Base-by-base conservation (phyloP, 1,139 yeast genomes). In the Saccharomyces hybrid region DNA sequence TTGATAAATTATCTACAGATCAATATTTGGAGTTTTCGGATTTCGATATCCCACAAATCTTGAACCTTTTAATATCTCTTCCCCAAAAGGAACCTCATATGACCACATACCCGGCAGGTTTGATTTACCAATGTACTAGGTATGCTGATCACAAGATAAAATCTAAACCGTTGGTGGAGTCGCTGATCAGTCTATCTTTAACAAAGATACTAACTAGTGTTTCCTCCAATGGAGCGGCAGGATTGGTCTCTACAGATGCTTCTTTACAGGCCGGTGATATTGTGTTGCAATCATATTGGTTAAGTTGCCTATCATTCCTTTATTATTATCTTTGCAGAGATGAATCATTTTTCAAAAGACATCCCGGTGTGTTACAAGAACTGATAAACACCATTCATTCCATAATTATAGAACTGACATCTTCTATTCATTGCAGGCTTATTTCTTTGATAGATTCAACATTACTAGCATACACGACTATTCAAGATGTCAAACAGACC, bases 221-320 rank as follows among this genome's bases (percentile, higher is more conserved):
- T 7, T 73, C 79, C 57, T 80, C 84, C 11, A 48, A 57, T 24
- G 55, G 54, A 4, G 28, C 52, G 6, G 32, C 50, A 4, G 24
- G 47, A 4, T 56, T 51, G 7, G 58, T 63, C 2, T 54, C 64
- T 0, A 80, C 79, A 58, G 54, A 54, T 14, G 53, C 60, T 7
- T 51, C 55, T 26, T 58, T 54, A 12, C 53, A 49, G 11, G 51
- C 59, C 7, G 85, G 87, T 24, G 91, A 86, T 65, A 83, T 86
- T 55, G 88, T 86, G 8, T 69, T 78, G 42, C 77, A 84, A 55
- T 83, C 91, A 58, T 86, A 85, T 65, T 86, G 93, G 91, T 75
- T 86, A 46, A 79, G 89, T 3, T 82, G 82, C 11, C 66, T 84
- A 47, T 86, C 85, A 60, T 84, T 83, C 62, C 69, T 86, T 54